A percentile compares a stretch with the other conserved stretches of the same genome.
phyloP scores from a whole-genome alignment of 1,139 yeast genomes.

The Pichia sp. region DNA sequence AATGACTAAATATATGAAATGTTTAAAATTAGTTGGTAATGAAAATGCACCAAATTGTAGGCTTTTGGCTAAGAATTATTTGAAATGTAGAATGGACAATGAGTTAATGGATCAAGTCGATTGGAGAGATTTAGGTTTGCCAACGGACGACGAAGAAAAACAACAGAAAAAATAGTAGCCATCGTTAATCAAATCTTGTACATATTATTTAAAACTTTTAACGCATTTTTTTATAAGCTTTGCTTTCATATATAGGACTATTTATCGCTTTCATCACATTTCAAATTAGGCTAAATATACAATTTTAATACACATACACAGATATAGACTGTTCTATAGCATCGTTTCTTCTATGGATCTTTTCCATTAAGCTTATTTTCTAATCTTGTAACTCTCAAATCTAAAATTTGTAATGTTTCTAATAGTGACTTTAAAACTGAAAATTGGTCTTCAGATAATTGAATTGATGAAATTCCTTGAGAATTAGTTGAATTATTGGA shows the following conservation, averaged over 20 bases:
- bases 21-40: constrained; percentile 72
- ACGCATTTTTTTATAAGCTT: background rate
- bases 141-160: constrained; percentile 42
- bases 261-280: background rate
- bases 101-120: constrained; percentile 71
- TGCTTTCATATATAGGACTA: background rate
- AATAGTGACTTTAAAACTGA: constrained; percentile 1
- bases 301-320: background rate
- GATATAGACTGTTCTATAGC: background rate
- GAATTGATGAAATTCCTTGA: background rate
- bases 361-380: background rate
- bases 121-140: constrained; percentile 81
- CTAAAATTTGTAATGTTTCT: constrained; percentile 6
- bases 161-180: background rate
- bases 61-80: constrained; percentile 68
- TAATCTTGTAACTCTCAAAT: background rate
- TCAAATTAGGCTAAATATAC: background rate
- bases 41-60: constrained; percentile 89
- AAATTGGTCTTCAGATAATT: constrained; percentile 6
- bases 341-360: background rate
- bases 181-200: background rate
- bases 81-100: constrained; percentile 86
- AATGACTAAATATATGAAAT: constrained; percentile 70
- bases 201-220: background rate
- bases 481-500: constrained; percentile 3